phyloP scores from a whole-genome alignment of 2,329 filamentous ascomycete species.

The Cladosporium sp. region DNA sequence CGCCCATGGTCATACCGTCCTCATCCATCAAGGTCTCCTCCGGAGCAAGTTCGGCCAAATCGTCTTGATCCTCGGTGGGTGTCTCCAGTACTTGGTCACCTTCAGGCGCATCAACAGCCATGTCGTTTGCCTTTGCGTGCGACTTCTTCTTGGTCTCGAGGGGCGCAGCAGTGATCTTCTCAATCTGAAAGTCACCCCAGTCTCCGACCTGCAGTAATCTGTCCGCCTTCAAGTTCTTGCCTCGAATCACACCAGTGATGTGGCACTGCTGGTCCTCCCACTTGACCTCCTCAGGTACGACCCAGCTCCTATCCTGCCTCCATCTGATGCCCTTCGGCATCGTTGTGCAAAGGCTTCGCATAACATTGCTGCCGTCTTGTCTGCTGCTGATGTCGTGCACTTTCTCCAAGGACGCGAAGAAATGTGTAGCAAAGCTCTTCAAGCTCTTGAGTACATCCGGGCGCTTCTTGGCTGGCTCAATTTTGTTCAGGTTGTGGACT shows the following conservation, averaged over 20 bases:
- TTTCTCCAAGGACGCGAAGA: conserved; percentile 89
- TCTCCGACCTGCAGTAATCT: conserved; percentile 86
- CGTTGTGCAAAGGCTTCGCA: conserved; percentile 85
- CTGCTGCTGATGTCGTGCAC: conserved; percentile 82
- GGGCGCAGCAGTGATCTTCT: conserved; percentile 78
- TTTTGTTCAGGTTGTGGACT: conserved; percentile 65
- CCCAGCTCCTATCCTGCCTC: conserved; percentile 94
- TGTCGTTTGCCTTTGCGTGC: conserved; percentile 48
- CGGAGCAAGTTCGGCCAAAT: conserved; percentile 77
- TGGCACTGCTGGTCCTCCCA: conserved; percentile 56
- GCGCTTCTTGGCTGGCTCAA: conserved; percentile 76
- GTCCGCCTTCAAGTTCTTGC: conserved; percentile 83
- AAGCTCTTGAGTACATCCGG: conserved; percentile 74
- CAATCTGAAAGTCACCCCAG: conserved; percentile 90
- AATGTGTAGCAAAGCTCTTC: conserved; percentile 90
- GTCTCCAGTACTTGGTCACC: conserved; percentile 59
- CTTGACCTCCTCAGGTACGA: conserved; percentile 78
- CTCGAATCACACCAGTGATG: conserved; percentile 80
- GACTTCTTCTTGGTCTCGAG: conserved; percentile 53
- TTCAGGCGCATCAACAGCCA: conserved; percentile 62
- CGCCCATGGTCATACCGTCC: conserved; percentile 40
- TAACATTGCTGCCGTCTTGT: conserved; percentile 86
- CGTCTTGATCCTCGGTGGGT: conserved; percentile 76
- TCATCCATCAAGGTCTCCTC: conserved; percentile 80
- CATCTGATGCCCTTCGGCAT: conserved; percentile 92